Evolutionary conservation across 495 filamentous ascomycete species (phyloP).

Genomic region (Hypomontagnella submonticulosa): DNA sequence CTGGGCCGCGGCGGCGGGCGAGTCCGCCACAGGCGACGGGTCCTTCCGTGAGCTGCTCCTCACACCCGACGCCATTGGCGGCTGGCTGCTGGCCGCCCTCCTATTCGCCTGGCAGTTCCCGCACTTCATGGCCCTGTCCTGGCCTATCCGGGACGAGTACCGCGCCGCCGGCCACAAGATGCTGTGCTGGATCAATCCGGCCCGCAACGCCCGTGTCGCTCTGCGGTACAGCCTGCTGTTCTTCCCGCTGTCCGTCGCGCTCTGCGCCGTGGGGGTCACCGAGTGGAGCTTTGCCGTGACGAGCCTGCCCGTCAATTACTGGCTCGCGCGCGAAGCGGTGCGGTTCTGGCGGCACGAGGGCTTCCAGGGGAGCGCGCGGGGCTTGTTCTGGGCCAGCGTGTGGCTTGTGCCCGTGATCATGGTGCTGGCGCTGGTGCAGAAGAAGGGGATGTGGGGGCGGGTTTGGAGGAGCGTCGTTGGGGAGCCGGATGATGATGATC

Average conservation of each 20-base stretch:
- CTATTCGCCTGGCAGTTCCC: slow-evolving; percentile 98
- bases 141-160: slow-evolving; percentile 90
- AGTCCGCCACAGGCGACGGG: slow-evolving; percentile 77
- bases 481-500: slow-evolving; percentile 59
- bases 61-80: slow-evolving; percentile 71
- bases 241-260: slow-evolving; percentile 84
- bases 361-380: slow-evolving; percentile 80
- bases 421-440: slow-evolving; percentile 90
- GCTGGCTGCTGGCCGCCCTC: slow-evolving; percentile 86
- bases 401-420: slow-evolving; percentile 95
- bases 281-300: slow-evolving; percentile 86
- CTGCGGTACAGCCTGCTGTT: slow-evolving; percentile 87
- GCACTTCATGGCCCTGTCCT: slow-evolving; percentile 94
- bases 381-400: slow-evolving; percentile 95
- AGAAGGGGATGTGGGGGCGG: slow-evolving; percentile 92
- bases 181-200: slow-evolving; percentile 89
- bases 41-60: slow-evolving; percentile 82
- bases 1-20: slow-evolving; percentile 92
- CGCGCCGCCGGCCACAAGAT: slow-evolving; percentile 87
- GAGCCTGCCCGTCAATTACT: slow-evolving; percentile 83
- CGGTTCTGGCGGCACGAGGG: slow-evolving; percentile 84
- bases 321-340: slow-evolving; percentile 85
- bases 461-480: slow-evolving; percentile 78
- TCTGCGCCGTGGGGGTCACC: slow-evolving; percentile 86
- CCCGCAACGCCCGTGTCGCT: slow-evolving; percentile 83